Base-by-base conservation (phyloP, 176 grass and related monocot species). In the Eragrostis curvula region DNA sequence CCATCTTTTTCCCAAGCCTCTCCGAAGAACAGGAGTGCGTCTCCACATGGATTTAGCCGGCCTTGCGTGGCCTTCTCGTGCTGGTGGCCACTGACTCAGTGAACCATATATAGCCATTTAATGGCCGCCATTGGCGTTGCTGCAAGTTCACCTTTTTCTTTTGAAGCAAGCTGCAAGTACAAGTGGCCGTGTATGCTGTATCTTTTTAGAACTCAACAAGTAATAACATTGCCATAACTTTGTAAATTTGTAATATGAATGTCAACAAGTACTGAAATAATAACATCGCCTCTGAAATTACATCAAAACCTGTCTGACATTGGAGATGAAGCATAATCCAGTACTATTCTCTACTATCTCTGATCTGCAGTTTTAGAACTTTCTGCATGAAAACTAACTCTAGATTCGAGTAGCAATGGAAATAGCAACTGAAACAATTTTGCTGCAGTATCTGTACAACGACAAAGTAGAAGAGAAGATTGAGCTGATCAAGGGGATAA, bases 401-500 rank as follows among this genome's bases (percentile, higher is more conserved):
- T 78, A 46, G 7, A 42, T 65, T 52, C 66, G 13, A 44, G 32
- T 81, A 61, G 15, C 46, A 73, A 6, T 85, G n/a, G n/a, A 78
- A 73, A 4, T 85, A 79, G 18, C 39, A 52, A 42, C 27, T 41
- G 17, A 68, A 20, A 18, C 24, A 15, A 40, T 21, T 66, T 20
- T 61, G 53, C 16, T 88, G 82, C 89, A 94, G 94, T 88, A 83
- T 83, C 69, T 94, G 6, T 92, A 88, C 69, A 82, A n/a, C 10
- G 80, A 92, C 25, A 92, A 85, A 80, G 24, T 94, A 58, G 85
- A 92, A 81, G 88, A 97, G 74, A 97, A 94, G 64, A 75, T 87
- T 40, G 83, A 94, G 52, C 83, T 97, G 9, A 88, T 94, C 57
- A 89, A 89, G 28, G 94, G 83, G 46, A 67, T 94, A 73, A 87